phyloP scores from a whole-genome alignment of 345 rosid species.

The Raphanus sativus region DNA sequence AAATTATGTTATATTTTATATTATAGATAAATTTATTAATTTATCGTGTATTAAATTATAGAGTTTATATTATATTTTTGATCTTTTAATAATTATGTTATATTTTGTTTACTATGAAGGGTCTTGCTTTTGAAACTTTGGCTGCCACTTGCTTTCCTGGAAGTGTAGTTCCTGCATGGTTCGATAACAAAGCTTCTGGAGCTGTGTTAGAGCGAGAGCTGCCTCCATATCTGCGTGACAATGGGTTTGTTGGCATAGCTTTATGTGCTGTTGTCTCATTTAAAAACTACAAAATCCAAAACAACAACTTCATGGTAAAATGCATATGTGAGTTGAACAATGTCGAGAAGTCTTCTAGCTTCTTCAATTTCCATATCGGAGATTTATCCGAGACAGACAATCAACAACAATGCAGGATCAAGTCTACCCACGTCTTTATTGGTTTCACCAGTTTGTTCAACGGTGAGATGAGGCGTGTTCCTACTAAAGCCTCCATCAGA shows the following conservation, averaged over 20 bases:
- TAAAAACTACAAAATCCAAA: background rate
- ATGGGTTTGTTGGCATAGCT: slow-evolving; percentile 5
- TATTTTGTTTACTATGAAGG: too few species aligned
- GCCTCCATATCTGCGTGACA: background rate
- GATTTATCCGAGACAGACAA: background rate
- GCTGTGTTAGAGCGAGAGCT: background rate
- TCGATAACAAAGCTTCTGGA: slow-evolving; percentile 7
- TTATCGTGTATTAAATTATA: too few species aligned
- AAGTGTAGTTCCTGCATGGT: slow-evolving; percentile 11
- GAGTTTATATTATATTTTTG: too few species aligned
- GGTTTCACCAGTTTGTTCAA: too few species aligned
- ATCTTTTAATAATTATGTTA: too few species aligned
- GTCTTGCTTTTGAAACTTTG: background rate
- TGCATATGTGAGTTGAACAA: too few species aligned
- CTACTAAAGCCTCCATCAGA: background rate
- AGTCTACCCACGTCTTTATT: slow-evolving; percentile 13
- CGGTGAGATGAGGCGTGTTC: too few species aligned
- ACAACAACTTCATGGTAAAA: slow-evolving; percentile 10
- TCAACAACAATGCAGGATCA: background rate
- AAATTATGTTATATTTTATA: too few species aligned
- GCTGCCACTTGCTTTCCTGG: slow-evolving; percentile 20
- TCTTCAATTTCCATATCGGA: background rate
- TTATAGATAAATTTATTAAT: too few species aligned
- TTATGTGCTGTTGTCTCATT: slow-evolving; percentile 22
- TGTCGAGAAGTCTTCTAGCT: too few species aligned